Conservation (phyloP, 2,329 filamentous ascomycete species). For the Trichoderma sp. region DNA sequence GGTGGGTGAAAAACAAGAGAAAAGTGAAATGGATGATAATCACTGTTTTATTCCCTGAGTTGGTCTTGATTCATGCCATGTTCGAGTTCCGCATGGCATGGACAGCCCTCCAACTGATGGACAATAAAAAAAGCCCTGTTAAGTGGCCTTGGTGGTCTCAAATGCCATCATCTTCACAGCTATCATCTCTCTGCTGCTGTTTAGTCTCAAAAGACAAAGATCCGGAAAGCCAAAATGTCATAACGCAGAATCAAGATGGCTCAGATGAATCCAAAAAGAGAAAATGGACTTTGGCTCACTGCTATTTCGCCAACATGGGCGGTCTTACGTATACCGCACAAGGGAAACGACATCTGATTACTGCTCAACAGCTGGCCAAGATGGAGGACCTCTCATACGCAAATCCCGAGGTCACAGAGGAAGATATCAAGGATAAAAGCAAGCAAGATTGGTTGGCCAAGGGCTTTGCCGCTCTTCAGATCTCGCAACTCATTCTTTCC, state of each 20-base stretch:
- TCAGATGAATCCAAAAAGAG: background rate
- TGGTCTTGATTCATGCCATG: background rate
- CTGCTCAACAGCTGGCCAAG: background rate
- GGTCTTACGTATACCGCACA: background rate
- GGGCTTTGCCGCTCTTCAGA: background rate
- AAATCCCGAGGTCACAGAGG: background rate
- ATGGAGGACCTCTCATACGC: background rate
- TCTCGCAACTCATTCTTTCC: background rate
- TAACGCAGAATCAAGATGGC: background rate
- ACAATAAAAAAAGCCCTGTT: background rate
- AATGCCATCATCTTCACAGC: background rate
- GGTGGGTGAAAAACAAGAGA: background rate
- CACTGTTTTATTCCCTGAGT: background rate
- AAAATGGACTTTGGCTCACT: background rate
- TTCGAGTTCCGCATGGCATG: background rate
- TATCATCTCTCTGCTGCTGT: background rate
- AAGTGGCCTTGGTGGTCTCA: slow-evolving; percentile 2
- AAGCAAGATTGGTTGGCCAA: background rate
- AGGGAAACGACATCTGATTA: background rate
- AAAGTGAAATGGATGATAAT: slow-evolving; percentile 1
- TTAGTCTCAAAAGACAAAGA: background rate
- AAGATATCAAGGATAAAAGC: background rate
- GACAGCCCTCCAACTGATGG: background rate
- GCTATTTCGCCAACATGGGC: background rate
- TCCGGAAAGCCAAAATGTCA: background rate